Evolutionary conservation across 2,329 filamentous ascomycete species (phyloP).

Genomic region (Epichloe amarillans): DNA sequence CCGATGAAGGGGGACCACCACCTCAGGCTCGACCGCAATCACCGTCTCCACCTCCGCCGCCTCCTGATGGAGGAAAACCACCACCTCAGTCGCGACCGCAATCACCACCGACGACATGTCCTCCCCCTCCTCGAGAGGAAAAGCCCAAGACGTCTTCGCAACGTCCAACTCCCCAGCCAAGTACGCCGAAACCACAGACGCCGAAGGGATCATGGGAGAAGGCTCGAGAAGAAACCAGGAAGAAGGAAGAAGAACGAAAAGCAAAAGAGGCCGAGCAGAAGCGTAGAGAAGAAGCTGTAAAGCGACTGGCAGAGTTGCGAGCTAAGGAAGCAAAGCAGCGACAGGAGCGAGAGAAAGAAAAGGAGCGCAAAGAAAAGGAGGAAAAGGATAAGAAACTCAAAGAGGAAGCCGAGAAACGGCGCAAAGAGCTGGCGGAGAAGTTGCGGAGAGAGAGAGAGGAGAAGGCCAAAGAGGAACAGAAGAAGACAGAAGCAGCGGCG

Average conservation of each 20-base stretch:
- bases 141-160: constrained; percentile 9
- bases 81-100: background rate
- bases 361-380: constrained; percentile 24
- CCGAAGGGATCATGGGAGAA: constrained; percentile 50
- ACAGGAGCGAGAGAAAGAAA: constrained; percentile 27
- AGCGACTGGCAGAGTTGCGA: constrained; percentile 38
- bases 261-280: constrained; percentile 47
- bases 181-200: constrained; percentile 7
- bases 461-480: constrained; percentile 26
- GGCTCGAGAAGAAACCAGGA: constrained; percentile 52
- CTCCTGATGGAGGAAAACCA: background rate
- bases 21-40: constrained; percentile 6
- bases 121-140: constrained; percentile 6
- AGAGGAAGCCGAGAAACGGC: constrained; percentile 21
- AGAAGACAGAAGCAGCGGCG: constrained; percentile 24
- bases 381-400: constrained; percentile 21
- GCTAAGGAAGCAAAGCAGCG: constrained; percentile 41
- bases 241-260: constrained; percentile 50
- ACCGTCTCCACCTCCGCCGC: background rate
- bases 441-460: constrained; percentile 15
- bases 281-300: constrained; percentile 41
- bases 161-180: constrained; percentile 12
- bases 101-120: background rate
- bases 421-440: constrained; percentile 13
- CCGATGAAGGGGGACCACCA: background rate